These are phyloP conservation scores for Trematosphaeria pertusa DNA, from an alignment of 2,329 filamentous ascomycete genomes.

Conservation along the genomic window DNA sequence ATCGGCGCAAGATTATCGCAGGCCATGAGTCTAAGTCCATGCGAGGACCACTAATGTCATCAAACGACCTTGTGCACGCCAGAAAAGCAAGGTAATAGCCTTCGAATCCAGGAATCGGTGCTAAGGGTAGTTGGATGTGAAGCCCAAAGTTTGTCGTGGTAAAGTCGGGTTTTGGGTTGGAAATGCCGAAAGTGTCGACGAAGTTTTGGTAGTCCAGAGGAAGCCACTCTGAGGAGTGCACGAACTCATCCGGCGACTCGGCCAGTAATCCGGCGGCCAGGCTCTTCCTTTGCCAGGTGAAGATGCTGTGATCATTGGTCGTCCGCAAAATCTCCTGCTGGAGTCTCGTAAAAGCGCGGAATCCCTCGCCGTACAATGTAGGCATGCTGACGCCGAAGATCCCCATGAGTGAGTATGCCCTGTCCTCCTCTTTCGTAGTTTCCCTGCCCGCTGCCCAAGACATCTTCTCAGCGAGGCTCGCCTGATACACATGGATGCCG, in stretches of 20 bases:
- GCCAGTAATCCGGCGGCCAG: slow-evolving; percentile 1
- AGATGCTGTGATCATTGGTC: slow-evolving; percentile 8
- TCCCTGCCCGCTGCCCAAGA: slow-evolving; percentile 18
- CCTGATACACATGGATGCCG: neutral
- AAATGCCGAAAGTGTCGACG: neutral
- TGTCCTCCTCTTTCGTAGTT: slow-evolving; percentile 17
- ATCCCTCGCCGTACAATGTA: slow-evolving; percentile 10
- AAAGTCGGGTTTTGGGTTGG: neutral
- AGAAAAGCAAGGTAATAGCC: slow-evolving; percentile 2
- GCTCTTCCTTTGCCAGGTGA: slow-evolving; percentile 3
- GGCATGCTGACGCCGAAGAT: slow-evolving; percentile 15
- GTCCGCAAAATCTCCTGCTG: slow-evolving; percentile 12
- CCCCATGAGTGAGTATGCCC: slow-evolving; percentile 20
- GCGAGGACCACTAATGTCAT: no score
- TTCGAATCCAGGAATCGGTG: neutral
- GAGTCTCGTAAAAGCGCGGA: slow-evolving; percentile 6
- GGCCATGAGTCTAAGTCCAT: no score
- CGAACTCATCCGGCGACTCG: neutral
- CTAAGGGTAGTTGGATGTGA: slow-evolving; percentile 7
- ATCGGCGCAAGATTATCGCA: no score
- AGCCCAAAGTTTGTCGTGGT: slow-evolving; percentile 4
- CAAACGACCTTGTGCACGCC: no score
- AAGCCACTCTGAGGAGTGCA: neutral
- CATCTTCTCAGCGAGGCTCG: slow-evolving; percentile 10
- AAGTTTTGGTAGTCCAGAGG: neutral